Evolutionary conservation across 169 alveolate genomes (phyloP).

Genomic region (Plasmodium cynomolgi): DNA sequence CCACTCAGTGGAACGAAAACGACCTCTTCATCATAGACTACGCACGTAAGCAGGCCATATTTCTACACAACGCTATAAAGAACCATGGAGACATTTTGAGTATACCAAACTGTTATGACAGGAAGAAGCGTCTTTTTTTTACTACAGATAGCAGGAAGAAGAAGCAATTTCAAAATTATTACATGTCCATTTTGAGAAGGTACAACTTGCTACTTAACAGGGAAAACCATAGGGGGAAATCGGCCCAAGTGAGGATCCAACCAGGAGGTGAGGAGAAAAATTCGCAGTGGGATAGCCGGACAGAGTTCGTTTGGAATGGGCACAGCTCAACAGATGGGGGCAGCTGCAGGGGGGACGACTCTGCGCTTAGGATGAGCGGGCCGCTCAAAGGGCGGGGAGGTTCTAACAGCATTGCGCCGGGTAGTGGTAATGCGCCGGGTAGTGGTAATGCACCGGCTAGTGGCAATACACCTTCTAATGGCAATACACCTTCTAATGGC

Average conservation of each 20-base stretch:
- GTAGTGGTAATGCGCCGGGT: not conserved
- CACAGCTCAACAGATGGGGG: not conserved
- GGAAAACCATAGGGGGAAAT: not conserved
- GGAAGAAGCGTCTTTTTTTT: slow-evolving; percentile 4
- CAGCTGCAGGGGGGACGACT: not conserved
- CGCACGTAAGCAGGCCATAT: slow-evolving; percentile 44
- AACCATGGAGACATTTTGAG: slow-evolving; percentile 6
- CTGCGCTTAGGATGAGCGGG: not conserved
- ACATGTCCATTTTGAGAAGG: not conserved
- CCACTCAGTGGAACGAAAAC: slow-evolving; percentile 6
- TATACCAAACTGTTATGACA: slow-evolving; percentile 15
- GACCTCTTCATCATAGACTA: slow-evolving; percentile 42
- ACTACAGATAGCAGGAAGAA: slow-evolving; percentile 14
- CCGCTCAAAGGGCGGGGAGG: not conserved
- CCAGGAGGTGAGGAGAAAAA: not conserved
- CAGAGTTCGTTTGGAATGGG: not conserved
- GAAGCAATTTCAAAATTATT: slow-evolving; percentile 45
- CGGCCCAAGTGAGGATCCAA: not conserved
- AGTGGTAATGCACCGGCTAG: not conserved
- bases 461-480: not conserved
- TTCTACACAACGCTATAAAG: slow-evolving; percentile 38
- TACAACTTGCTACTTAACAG: slow-evolving; percentile 9
- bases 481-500: not conserved
- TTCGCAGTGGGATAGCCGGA: not conserved
- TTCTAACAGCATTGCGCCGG: not conserved